These are phyloP conservation scores for Yarrowia osloensis DNA, from an alignment of 805 yeast species.

Conservation along the genomic window DNA sequence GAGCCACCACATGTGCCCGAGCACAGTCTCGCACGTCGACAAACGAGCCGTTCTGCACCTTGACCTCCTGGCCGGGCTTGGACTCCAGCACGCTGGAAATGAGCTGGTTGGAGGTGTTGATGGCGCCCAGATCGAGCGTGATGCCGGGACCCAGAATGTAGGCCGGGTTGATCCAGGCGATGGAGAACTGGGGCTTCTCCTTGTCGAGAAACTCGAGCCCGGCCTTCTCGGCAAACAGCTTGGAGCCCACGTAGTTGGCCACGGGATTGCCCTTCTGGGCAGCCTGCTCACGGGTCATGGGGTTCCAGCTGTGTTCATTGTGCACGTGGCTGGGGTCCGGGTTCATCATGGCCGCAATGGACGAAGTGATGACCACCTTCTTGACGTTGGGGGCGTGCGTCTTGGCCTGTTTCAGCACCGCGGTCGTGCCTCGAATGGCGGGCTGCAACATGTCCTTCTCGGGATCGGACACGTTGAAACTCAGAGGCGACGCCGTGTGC, in stretches of 20 bases:
- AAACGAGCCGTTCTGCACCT: not conserved
- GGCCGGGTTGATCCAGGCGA: constrained; percentile 41
- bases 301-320: constrained; percentile 46
- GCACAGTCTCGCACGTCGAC: constrained; percentile 68
- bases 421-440: constrained; percentile 51
- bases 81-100: not conserved
- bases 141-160: constrained; percentile 42
- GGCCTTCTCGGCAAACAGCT: constrained; percentile 57
- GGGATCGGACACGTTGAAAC: constrained; percentile 42
- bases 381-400: constrained; percentile 41
- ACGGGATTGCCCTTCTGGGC: not conserved
- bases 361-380: constrained; percentile 52
- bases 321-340: constrained; percentile 35
- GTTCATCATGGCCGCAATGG: constrained; percentile 51
- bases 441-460: constrained; percentile 49
- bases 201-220: constrained; percentile 52
- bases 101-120: constrained; percentile 43
- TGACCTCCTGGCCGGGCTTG: constrained; percentile 33
- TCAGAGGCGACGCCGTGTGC: constrained; percentile 49
- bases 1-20: constrained; percentile 54
- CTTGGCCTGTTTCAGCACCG: constrained; percentile 47
- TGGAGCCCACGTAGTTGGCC: constrained; percentile 46
- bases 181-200: constrained; percentile 38
- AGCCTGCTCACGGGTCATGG: constrained; percentile 40
- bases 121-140: constrained; percentile 36